Base-by-base conservation (phyloP, 129 eudicot genomes). In the Pulicaria dysenterica region DNA sequence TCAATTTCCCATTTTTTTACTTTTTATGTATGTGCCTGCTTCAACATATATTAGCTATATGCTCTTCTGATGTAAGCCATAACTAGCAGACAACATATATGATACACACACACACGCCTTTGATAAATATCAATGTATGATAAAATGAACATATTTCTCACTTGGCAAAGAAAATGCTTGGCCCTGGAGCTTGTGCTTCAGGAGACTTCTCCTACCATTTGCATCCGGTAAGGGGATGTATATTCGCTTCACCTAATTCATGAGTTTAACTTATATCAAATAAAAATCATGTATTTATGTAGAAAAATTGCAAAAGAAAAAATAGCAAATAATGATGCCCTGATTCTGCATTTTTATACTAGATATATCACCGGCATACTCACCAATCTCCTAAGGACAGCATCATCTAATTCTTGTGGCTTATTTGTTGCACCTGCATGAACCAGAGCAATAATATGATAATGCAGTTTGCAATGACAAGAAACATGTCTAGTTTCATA, bases 341-440 rank as follows among this genome's bases (percentile, higher is more conserved):
- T 10, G 48, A 61, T 8, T 59, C 43, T 46, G 67, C 43, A 11
- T 7, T 31, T 67, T 58, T 60, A 61, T 12, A 64, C 2, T 5
- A 64, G 9, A 31, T 39, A n/a, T 38, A 46, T 68, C 74, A 71
- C 37, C 64, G 67, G 47, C 8, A 81, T 6, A 74, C 96, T 84
- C 17, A 95, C 99, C 97, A 95, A 78, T 86, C 99, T 84, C 80
- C 99, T 86, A 64, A 95, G 87, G 61, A 95, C 99, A 15, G 99
- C 99, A 82, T 95, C 99, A 68, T 95, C 99, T 73, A 95, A 83
- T 59, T 95, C 99, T 78, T 95, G 96, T 57, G 99, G 99, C 83
- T 95, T 95, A 81, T 95, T 95, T 2, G 99, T 95, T 37, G 99
- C 99, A 82, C 99, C 99, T 95, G 87, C 80, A 81, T 66, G 58